Conservation (phyloP, 768 basidiomycete species). For the Lactarius quietus region DNA sequence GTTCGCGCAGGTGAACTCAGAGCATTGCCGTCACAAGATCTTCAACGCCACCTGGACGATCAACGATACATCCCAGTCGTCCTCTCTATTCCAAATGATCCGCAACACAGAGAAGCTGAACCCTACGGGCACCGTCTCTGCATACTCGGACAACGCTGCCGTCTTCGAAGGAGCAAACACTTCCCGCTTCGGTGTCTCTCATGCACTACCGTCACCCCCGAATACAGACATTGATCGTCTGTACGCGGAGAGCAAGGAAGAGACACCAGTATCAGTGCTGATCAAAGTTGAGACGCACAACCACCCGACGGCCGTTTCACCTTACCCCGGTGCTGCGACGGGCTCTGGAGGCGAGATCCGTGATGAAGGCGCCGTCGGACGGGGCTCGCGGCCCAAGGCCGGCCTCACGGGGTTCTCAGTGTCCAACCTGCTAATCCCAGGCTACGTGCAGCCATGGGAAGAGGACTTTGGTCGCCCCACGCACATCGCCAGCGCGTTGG, state of each 20-base stretch:
- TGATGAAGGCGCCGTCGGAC: constrained; percentile 94
- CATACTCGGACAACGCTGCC: constrained; percentile 97
- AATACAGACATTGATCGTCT: constrained; percentile 30
- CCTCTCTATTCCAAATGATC: constrained; percentile 94
- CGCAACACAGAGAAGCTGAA: constrained; percentile 86
- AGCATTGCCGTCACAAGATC: constrained; percentile 99
- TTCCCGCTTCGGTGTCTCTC: constrained; percentile 66
- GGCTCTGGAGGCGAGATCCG: constrained; percentile 98
- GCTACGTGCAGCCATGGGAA: constrained; percentile 93
- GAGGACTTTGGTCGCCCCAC: constrained; percentile 84
- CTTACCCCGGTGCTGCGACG: constrained; percentile 97
- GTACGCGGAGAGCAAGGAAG: constrained; percentile 59
- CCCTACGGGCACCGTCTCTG: constrained; percentile 81
- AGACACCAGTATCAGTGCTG: constrained; percentile 86
- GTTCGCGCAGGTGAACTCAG: constrained; percentile 99
- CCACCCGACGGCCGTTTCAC: constrained; percentile 97
- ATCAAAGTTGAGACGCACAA: constrained; percentile 99
- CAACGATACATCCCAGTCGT: constrained; percentile 59
- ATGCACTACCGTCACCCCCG: constrained; percentile 25
- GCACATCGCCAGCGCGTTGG: constrained; percentile 89
- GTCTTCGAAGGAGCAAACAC: constrained; percentile 77
- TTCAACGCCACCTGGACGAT: constrained; percentile 98
- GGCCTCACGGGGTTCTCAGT: constrained; percentile 91
- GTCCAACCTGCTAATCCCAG: constrained; percentile 91
- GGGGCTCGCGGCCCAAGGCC: constrained; percentile 95